These are phyloP conservation scores for Debaryomyces psychrophilus DNA, from an alignment of 1,139 yeast species.

Conservation along the genomic window DNA sequence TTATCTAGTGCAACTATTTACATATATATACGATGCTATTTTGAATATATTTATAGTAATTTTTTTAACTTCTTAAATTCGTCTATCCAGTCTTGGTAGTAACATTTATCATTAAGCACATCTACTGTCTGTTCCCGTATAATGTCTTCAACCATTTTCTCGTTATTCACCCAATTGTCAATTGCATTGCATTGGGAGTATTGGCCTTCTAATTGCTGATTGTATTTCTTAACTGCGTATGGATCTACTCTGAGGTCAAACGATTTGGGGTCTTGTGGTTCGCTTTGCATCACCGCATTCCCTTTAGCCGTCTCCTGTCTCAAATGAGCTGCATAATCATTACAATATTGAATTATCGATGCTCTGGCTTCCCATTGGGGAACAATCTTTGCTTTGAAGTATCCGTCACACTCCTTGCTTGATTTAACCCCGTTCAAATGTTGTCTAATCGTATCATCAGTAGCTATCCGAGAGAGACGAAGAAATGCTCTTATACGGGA, in stretches of 20 bases:
- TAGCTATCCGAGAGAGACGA: constrained; percentile 39
- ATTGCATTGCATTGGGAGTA: constrained; percentile 32
- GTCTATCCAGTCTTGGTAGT: constrained; percentile 39
- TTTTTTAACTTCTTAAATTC: constrained; percentile 19
- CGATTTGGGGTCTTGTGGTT: constrained; percentile 1
- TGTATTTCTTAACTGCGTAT: constrained; percentile 36
- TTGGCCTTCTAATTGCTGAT: constrained; percentile 25
- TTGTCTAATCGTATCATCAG: constrained; percentile 45
- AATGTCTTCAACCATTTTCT: constrained; percentile 36
- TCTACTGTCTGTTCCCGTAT: constrained; percentile 36
- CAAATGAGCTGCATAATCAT: constrained; percentile 27
- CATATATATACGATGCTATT: constrained; percentile 4
- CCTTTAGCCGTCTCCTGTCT: constrained; percentile 20
- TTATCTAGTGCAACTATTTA: constrained; percentile 6
- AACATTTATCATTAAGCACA: constrained; percentile 41
- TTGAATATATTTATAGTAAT: constrained; percentile 3
- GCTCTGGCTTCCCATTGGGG: constrained; percentile 45
- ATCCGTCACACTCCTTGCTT: constrained; percentile 29
- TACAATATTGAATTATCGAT: constrained; percentile 35
- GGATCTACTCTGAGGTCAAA: constrained; percentile 45
- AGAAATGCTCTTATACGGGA: constrained; percentile 42
- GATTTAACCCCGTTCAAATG: constrained; percentile 37
- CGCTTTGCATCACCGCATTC: constrained; percentile 9
- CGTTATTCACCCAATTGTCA: constrained; percentile 44
- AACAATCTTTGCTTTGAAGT: constrained; percentile 30